These are phyloP conservation scores for Vanrija sp. DNA, from an alignment of 1,284 basidiomycete genomes.

Conservation along the genomic window DNA sequence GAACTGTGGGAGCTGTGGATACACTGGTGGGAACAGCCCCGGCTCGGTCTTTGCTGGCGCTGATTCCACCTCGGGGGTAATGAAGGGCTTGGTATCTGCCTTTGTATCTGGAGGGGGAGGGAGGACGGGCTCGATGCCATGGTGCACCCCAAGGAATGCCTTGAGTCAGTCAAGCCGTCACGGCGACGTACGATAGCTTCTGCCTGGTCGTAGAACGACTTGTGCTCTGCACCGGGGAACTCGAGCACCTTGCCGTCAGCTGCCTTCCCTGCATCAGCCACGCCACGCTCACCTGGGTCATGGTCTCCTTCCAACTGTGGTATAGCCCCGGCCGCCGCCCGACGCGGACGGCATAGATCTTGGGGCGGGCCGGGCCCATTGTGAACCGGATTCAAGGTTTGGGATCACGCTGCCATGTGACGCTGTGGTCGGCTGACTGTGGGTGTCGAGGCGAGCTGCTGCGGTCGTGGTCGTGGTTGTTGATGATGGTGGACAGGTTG, in stretches of 20 bases:
- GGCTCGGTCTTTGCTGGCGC: too few species aligned
- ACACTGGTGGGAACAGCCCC: background rate
- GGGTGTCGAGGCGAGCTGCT: background rate
- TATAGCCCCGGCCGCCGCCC: slow-evolving; percentile 32
- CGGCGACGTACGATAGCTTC: slow-evolving; percentile 21
- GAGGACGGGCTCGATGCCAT: background rate
- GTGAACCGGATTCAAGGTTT: background rate
- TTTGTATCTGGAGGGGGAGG: too few species aligned
- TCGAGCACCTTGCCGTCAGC: slow-evolving; percentile 10
- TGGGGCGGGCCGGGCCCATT: background rate
- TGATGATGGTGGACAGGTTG: too few species aligned
- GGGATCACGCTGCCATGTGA: background rate
- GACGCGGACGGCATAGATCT: slow-evolving; percentile 24
- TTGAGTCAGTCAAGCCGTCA: background rate
- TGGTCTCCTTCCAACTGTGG: slow-evolving; percentile 22
- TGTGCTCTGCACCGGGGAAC: slow-evolving; percentile 24
- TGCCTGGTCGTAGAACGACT: slow-evolving; percentile 15
- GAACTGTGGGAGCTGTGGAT: background rate
- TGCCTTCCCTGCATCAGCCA: background rate
- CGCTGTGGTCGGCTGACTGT: background rate
- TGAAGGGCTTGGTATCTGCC: background rate
- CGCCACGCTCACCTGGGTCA: slow-evolving; percentile 18
- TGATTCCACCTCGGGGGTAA: background rate
- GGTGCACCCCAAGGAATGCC: background rate
- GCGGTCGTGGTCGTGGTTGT: background rate